A percentile compares a stretch with the other conserved stretches of the same genome.
Evolutionary conservation across 192 early-diverging fungal species (phyloP).

Genomic region (Geranomyces variabilis): DNA sequence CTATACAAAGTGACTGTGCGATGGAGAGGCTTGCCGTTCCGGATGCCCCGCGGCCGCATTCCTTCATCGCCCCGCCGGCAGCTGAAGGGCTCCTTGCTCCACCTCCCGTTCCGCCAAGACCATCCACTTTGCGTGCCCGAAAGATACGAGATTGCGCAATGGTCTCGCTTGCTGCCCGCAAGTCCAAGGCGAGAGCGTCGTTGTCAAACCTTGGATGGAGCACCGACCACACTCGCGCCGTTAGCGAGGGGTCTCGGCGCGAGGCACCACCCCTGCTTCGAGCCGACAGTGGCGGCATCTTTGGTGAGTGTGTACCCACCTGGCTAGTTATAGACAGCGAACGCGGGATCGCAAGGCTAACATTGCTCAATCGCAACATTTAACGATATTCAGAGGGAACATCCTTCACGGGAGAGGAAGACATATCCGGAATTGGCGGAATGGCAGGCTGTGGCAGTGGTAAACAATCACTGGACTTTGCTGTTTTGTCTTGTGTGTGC

Average conservation of each 20-base stretch:
- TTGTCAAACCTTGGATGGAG: not conserved
- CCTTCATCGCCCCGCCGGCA: no score
- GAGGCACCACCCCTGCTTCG: not conserved
- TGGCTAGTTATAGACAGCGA: not conserved
- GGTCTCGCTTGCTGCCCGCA: slow-evolving; percentile 22
- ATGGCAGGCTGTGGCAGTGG: not conserved
- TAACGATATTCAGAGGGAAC: not conserved
- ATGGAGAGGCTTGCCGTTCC: no score
- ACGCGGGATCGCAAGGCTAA: not conserved
- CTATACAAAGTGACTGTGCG: no score
- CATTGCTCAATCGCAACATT: not conserved
- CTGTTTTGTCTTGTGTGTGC: not conserved
- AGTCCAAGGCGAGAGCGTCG: not conserved
- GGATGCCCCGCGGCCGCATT: no score
- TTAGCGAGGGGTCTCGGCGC: not conserved
- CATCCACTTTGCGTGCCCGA: slow-evolving; percentile 20
- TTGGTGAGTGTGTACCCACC: no score
- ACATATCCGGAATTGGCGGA: not conserved
- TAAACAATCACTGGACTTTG: not conserved
- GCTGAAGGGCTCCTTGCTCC: not conserved
- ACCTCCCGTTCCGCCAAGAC: slow-evolving; percentile 25
- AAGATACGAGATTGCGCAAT: slow-evolving; percentile 15
- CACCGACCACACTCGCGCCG: not conserved
- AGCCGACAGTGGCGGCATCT: not conserved
- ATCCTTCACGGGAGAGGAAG: not conserved